Conservation (phyloP, 2,329 filamentous ascomycete species). For the Passalora sequoiae region DNA sequence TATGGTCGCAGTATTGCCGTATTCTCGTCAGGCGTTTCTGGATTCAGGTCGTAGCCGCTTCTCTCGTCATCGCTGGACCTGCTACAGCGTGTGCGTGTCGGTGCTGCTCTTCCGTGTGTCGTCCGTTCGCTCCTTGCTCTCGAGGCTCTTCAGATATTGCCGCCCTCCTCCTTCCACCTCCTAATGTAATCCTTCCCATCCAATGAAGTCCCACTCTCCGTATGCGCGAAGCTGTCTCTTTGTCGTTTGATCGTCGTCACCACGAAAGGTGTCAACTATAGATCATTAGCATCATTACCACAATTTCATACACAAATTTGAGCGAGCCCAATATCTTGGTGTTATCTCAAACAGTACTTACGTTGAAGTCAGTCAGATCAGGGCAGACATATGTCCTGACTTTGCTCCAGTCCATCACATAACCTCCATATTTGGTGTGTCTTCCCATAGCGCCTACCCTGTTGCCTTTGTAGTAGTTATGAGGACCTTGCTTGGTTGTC, state of each 20-base stretch:
- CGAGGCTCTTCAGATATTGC: slow-evolving; percentile 23
- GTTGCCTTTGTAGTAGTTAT: slow-evolving; percentile 96
- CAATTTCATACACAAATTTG: neutral
- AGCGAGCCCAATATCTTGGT: too few species aligned
- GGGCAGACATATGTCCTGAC: slow-evolving; percentile 89
- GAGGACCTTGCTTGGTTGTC: slow-evolving; percentile 87
- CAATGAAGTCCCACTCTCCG: slow-evolving; percentile 23
- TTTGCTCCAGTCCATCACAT: slow-evolving; percentile 76
- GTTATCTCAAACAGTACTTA: too few species aligned
- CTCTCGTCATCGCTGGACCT: too few species aligned
- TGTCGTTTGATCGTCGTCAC: slow-evolving; percentile 52
- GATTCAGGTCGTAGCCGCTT: too few species aligned
- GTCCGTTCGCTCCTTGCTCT: neutral
- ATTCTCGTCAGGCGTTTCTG: too few species aligned
- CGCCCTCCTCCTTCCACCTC: slow-evolving; percentile 33
- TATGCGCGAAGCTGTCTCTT: slow-evolving; percentile 48
- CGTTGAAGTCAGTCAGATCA: slow-evolving; percentile 65
- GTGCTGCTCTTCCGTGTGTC: neutral
- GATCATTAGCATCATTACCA: slow-evolving; percentile 3
- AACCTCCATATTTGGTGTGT: slow-evolving; percentile 79
- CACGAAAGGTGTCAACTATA: slow-evolving; percentile 77
- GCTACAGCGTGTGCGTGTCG: too few species aligned
- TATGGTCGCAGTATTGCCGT: too few species aligned
- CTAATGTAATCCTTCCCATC: slow-evolving; percentile 32
- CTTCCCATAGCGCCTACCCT: slow-evolving; percentile 79